A percentile compares a stretch with the other conserved stretches of the same genome.
These are phyloP conservation scores for Apiotrichum montevideense DNA, from an alignment of 1,284 basidiomycete species.

Conservation along the genomic window DNA sequence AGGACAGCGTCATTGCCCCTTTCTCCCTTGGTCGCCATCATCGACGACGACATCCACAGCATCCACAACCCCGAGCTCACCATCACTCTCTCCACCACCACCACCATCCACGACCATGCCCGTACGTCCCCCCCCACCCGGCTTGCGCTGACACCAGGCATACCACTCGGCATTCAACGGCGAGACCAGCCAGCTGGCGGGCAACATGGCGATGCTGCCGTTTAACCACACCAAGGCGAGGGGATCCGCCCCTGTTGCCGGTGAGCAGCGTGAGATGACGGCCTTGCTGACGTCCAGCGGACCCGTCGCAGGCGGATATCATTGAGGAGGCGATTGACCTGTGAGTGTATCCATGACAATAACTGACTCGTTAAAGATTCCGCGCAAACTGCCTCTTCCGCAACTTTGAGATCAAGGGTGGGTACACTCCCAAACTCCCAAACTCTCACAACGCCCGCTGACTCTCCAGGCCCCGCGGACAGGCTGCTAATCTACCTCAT, in stretches of 20 bases:
- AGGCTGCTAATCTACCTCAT: conserved; percentile 94
- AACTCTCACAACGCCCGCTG: too few relatives aligned
- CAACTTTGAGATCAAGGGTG: conserved; percentile 97
- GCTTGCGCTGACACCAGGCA: conserved; percentile 54
- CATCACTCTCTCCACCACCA: not conserved
- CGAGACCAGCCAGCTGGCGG: conserved; percentile 72
- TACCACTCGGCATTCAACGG: conserved; percentile 97
- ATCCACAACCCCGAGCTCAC: not conserved
- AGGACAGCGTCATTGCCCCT: conserved; percentile 13
- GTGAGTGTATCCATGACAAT: too few relatives aligned
- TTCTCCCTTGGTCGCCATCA: not conserved
- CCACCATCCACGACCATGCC: conserved; percentile 18
- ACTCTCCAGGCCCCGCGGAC: conserved; percentile 67
- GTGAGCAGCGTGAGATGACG: conserved; percentile 52
- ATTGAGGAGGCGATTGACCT: conserved; percentile 77
- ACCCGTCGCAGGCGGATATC: conserved; percentile 75
- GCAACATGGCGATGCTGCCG: conserved; percentile 85
- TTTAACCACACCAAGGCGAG: conserved; percentile 78
- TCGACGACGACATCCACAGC: not conserved
- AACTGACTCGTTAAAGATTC: conserved; percentile 51
- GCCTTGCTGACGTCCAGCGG: conserved; percentile 50
- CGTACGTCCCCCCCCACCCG: conserved; percentile 7
- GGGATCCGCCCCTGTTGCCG: conserved; percentile 71
- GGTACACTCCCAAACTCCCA: conserved; percentile 2
- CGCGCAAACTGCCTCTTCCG: conserved; percentile 98